Evolutionary conservation across 1,139 yeast species (phyloP), one percentile per base, ranked within the genome.

Genomic region (Nematodospora anomalae): DNA sequence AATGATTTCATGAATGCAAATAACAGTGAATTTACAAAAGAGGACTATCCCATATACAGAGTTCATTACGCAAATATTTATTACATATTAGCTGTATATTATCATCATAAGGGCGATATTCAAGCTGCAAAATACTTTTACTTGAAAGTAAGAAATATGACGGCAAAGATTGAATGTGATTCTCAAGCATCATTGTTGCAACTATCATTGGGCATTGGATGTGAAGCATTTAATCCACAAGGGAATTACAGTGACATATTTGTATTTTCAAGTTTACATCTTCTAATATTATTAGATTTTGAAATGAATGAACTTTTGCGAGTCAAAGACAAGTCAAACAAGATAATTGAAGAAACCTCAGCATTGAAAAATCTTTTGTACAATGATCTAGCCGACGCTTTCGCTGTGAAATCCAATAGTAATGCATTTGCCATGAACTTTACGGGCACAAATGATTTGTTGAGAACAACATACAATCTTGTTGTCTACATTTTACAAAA

Each of bases 121-220:
- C 54, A 55, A 21, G 56, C 61, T 2, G 65, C 78, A 2, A 62
- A 68, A 38, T 62, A 58, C 36, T 67, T 64, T 37, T 71, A 62
- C 42, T 35, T 55, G 26, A 64, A 62, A 42, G 62, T 64, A 3
- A 43, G 54, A 14, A 54, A 55, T 32, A 36, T 50, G 28, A 40
- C 51, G 10, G 30, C 36, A 3, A 25, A 25, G 12, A 28, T 11
- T 21, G 21, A 18, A 2, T 12, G 21, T 26, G 32, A 33, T n/a
- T 10, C 13, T 8, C 12, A 6, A 4, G n/a, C 41, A 24, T 38
- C 45, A 6, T 32, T 41, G 14, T 16, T 46, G 21, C 58, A 55
- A 26, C 36, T 55, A 11, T 26, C 40, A 1, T 32, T 52, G 28
- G 64, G 63, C 4, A 40, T 59, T 16, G 62, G 59, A 6, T 44